Evolutionary conservation across 148 eudicot species (phyloP).

Genomic region (Selenicereus undatus): DNA sequence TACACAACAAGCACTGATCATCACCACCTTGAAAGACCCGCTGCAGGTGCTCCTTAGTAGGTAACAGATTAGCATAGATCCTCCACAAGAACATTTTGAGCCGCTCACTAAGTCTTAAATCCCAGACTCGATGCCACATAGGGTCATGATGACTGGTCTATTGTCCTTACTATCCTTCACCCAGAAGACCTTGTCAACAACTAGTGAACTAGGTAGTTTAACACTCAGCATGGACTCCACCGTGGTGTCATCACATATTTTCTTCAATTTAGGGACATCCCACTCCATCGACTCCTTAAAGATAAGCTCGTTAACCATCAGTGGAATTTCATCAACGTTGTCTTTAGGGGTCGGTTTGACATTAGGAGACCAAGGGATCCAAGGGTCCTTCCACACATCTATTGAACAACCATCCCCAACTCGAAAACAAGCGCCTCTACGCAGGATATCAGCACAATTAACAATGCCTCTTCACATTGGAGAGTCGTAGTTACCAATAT

Average conservation of each 20-base stretch:
- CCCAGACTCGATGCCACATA: not conserved
- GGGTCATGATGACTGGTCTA: not conserved
- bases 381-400: not conserved
- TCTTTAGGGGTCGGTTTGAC: not conserved
- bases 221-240: not conserved
- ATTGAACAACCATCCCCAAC: not conserved
- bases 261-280: not conserved
- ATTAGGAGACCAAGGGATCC: not conserved
- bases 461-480: not conserved
- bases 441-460: not conserved
- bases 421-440: not conserved
- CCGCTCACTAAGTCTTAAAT: not conserved
- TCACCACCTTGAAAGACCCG: not conserved
- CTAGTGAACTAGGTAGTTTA: not conserved
- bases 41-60: not conserved
- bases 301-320: not conserved
- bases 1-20: not conserved
- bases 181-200: not conserved
- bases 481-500: not conserved
- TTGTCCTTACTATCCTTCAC: not conserved
- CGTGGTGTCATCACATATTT: not conserved
- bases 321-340: not conserved
- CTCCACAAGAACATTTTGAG: not conserved
- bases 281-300: not conserved
- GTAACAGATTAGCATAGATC: not conserved